Conservation (phyloP, 1,284 basidiomycete genomes). For the Rhodotorula sp. region DNA sequence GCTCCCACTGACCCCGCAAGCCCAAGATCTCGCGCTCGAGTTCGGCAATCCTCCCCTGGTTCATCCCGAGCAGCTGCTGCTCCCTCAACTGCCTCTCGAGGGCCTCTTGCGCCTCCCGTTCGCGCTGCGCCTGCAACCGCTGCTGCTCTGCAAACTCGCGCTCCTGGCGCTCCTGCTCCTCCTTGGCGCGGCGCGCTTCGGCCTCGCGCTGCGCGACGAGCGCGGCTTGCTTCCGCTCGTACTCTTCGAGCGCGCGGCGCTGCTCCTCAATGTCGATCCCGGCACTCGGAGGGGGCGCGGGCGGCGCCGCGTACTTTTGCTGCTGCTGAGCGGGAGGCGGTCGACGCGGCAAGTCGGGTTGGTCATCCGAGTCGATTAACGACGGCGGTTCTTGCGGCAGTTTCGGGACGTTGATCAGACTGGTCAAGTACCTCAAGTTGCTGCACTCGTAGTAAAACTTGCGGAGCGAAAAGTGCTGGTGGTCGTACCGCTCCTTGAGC, state of each 20-base stretch:
- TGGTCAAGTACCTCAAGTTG: slow-evolving; percentile 91
- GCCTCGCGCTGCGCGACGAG: slow-evolving; percentile 61
- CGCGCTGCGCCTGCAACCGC: slow-evolving; percentile 79
- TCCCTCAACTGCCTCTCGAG: slow-evolving; percentile 57
- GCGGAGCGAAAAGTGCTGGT: slow-evolving; percentile 84
- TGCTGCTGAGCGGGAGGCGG: slow-evolving; percentile 51
- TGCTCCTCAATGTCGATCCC: slow-evolving; percentile 82
- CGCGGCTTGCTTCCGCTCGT: slow-evolving; percentile 84
- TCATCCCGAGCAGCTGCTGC: slow-evolving; percentile 50
- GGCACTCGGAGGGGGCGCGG: slow-evolving; percentile 33
- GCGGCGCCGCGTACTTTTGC: slow-evolving; percentile 15
- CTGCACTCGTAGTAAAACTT: slow-evolving; percentile 98
- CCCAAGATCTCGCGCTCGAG: slow-evolving; percentile 86
- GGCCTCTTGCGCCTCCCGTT: slow-evolving; percentile 84
- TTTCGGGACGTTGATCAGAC: slow-evolving; percentile 93
- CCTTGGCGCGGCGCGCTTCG: slow-evolving; percentile 74
- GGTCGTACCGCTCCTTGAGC: slow-evolving; percentile 74
- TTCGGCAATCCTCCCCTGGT: slow-evolving; percentile 61
- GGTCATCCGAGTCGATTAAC: slow-evolving; percentile 74
- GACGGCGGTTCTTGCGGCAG: slow-evolving; percentile 93
- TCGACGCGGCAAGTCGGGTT: slow-evolving; percentile 82
- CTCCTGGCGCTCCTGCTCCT: slow-evolving; percentile 76
- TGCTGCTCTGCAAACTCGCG: slow-evolving; percentile 89
- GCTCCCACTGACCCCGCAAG: slow-evolving; percentile 95
- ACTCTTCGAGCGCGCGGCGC: slow-evolving; percentile 90